Conservation (phyloP, 2,329 filamentous ascomycete species). For the Claviceps purpurea region DNA sequence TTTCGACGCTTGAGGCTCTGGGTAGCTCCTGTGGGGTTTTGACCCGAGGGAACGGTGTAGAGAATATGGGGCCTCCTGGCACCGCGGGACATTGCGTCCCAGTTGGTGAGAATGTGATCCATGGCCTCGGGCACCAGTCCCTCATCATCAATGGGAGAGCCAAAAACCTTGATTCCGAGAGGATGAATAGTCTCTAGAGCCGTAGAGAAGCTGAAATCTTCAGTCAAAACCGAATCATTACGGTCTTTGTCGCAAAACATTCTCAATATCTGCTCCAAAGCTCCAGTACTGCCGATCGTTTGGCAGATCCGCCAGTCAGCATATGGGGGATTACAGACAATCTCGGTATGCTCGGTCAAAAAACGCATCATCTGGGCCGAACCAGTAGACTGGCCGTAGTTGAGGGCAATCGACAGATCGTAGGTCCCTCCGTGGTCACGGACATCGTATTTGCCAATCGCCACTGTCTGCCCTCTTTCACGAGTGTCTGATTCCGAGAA, state of each 20-base stretch:
- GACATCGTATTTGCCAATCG: conserved; percentile 74
- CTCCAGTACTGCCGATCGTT: conserved; percentile 74
- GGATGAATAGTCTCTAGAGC: conserved; percentile 45
- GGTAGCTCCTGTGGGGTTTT: conserved; percentile 84
- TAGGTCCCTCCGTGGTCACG: conserved; percentile 38
- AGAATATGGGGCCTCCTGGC: conserved; percentile 39
- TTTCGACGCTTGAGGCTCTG: conserved; percentile 53
- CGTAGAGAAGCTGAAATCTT: conserved; percentile 83
- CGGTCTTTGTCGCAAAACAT: conserved; percentile 61
- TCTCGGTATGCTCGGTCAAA: conserved; percentile 89
- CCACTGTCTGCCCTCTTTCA: conserved; percentile 45
- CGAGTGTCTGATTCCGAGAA: conserved; percentile 58
- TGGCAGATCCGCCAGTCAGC: conserved; percentile 78
- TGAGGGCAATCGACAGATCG: conserved; percentile 79
- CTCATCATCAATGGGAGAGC: conserved; percentile 37
- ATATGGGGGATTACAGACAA: conserved; percentile 77
- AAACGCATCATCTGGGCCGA: conserved; percentile 79
- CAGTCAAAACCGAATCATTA: conserved; percentile 68
- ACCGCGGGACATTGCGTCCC: conserved; percentile 32
- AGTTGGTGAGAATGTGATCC: conserved; percentile 35
- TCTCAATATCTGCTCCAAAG: conserved; percentile 70
- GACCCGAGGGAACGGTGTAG: conserved; percentile 59
- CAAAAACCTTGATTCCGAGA: conserved; percentile 37
- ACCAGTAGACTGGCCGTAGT: conserved; percentile 83
- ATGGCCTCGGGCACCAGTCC: conserved; percentile 38